These are phyloP conservation scores for Pyrenophora graminea DNA, from an alignment of 2,329 filamentous ascomycete genomes.

Conservation along the genomic window DNA sequence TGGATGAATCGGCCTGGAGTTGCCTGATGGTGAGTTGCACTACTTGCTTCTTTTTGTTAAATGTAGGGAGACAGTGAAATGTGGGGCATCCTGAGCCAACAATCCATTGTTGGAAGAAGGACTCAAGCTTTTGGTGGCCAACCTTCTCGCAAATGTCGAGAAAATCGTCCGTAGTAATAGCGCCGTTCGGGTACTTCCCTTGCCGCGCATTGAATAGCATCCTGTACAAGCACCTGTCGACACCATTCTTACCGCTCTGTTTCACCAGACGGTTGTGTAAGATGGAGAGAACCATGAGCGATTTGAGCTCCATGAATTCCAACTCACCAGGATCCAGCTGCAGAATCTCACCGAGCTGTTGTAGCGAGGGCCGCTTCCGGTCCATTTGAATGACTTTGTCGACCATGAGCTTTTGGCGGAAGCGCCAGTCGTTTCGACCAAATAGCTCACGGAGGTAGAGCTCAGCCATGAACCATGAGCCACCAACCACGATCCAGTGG, in stretches of 20 bases:
- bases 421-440: slow-evolving; percentile 93
- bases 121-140: slow-evolving; percentile 82
- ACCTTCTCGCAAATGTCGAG: slow-evolving; percentile 84
- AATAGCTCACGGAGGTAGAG: slow-evolving; percentile 88
- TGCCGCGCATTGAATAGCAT: slow-evolving; percentile 85
- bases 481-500: slow-evolving; percentile 85
- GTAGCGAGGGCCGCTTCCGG: slow-evolving; percentile 78
- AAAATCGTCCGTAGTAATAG: slow-evolving; percentile 77
- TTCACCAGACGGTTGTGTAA: slow-evolving; percentile 90
- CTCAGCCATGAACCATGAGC: slow-evolving; percentile 94
- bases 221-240: slow-evolving; percentile 82
- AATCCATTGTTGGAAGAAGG: slow-evolving; percentile 94
- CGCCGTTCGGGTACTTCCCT: slow-evolving; percentile 71
- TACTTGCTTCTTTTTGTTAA: slow-evolving; percentile 96
- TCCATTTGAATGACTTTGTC: slow-evolving; percentile 84
- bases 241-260: slow-evolving; percentile 79
- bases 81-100: slow-evolving; percentile 84
- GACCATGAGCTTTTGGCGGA: slow-evolving; percentile 81
- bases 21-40: slow-evolving; percentile 91
- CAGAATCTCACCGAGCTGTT: slow-evolving; percentile 76
- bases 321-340: slow-evolving; percentile 82
- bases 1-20: slow-evolving; percentile 39
- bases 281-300: slow-evolving; percentile 88
- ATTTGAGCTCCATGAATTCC: slow-evolving; percentile 90
- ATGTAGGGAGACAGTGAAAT: slow-evolving; percentile 83